These are phyloP conservation scores for Malassezia brasiliensis DNA, from an alignment of 1,284 basidiomycete genomes.

Conservation along the genomic window DNA sequence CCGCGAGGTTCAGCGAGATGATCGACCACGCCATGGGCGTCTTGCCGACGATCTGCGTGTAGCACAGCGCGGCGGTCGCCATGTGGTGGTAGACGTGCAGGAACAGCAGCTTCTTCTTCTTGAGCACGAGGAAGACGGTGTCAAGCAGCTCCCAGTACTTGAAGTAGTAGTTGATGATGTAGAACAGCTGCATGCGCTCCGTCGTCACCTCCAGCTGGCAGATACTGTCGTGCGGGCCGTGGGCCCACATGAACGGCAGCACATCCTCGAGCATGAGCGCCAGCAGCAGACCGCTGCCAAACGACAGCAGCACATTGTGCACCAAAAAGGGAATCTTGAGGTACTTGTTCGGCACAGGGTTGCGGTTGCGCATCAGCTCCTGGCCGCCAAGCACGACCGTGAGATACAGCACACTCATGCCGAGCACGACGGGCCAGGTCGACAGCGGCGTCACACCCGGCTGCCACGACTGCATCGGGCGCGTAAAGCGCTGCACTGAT, in stretches of 20 bases:
- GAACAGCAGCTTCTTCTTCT: constrained; percentile 88
- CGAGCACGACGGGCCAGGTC: constrained; percentile 24
- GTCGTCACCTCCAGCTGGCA: constrained; percentile 52
- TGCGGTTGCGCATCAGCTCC: constrained; percentile 63
- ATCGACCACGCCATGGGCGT: constrained; percentile 83
- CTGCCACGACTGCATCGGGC: constrained; percentile 23
- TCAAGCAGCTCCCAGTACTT: constrained; percentile 65
- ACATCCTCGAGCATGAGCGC: constrained; percentile 70
- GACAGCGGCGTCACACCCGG: constrained; percentile 36
- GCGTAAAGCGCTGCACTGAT: constrained; percentile 16
- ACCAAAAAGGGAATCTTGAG: constrained; percentile 71
- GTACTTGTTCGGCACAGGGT: constrained; percentile 54
- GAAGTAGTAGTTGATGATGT: constrained; percentile 82
- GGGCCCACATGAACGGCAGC: constrained; percentile 24
- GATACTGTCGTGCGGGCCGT: constrained; percentile 56
- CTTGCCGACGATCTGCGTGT: constrained; percentile 71
- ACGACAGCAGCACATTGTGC: constrained; percentile 79
- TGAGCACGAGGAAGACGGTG: constrained; percentile 91
- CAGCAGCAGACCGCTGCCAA: constrained; percentile 71
- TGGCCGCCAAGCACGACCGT: constrained; percentile 77
- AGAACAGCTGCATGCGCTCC: constrained; percentile 49
- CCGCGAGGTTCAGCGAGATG: constrained; percentile 80
- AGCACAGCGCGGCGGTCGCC: constrained; percentile 92
- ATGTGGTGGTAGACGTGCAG: constrained; percentile 98
- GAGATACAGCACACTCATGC: constrained; percentile 67